Percentiles rank a stretch among this genome's conserved stretches.
Evolutionary conservation across 2,329 filamentous ascomycete species (phyloP).

Genomic region (Hypomyces perniciosus): DNA sequence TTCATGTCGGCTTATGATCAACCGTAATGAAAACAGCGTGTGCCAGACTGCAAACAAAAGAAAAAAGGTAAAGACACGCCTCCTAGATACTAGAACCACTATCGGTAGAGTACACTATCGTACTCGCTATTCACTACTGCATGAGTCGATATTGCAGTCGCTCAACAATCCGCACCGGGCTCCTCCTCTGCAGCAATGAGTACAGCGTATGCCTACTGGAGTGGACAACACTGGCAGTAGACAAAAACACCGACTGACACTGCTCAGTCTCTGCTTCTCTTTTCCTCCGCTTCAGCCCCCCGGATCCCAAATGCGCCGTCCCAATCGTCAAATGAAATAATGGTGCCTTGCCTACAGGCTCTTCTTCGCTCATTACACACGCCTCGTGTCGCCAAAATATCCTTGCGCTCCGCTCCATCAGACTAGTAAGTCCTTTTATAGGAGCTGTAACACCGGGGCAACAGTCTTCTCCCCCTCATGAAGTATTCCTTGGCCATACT

Average conservation of each 20-base stretch:
- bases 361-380: not conserved
- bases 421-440: too few relatives aligned
- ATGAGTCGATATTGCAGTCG: too few relatives aligned
- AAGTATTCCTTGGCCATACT: not conserved
- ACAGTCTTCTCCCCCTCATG: too few relatives aligned
- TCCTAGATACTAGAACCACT: slow-evolving; percentile 11
- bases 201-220: too few relatives aligned
- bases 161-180: too few relatives aligned
- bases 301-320: slow-evolving; percentile 7
- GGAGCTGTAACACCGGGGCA: too few relatives aligned
- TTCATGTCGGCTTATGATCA: too few relatives aligned
- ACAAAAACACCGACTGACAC: too few relatives aligned
- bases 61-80: slow-evolving; percentile 9
- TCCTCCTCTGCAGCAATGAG: too few relatives aligned
- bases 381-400: not conserved
- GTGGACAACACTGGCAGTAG: too few relatives aligned
- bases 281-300: slow-evolving; percentile 4
- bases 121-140: too few relatives aligned
- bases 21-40: too few relatives aligned
- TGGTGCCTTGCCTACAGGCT: not conserved
- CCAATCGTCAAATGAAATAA: slow-evolving; percentile 10
- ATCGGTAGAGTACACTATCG: not conserved
- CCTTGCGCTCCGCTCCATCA: not conserved
- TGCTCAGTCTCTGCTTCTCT: not conserved
- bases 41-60: not conserved